Conservation (phyloP, 2,329 filamentous ascomycete species). For the Colletotrichum echinochloae region DNA sequence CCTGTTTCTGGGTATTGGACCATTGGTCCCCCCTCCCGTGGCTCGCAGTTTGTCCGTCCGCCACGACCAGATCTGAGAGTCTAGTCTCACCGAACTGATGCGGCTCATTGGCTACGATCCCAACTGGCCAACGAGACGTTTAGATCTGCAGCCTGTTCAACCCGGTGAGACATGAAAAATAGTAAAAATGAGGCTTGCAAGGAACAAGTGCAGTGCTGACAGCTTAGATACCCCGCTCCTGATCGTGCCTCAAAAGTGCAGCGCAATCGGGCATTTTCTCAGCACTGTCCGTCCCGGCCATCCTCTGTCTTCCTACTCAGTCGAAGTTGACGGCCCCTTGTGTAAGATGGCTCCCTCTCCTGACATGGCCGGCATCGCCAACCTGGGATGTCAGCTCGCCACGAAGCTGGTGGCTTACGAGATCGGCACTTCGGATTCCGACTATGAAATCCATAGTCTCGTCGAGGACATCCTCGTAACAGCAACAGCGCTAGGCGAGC, state of each 20-base stretch:
- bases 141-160: neutral
- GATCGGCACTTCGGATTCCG: conserved; percentile 1
- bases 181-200: conserved; percentile 33
- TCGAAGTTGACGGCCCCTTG: neutral
- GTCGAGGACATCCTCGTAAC: conserved; percentile 9
- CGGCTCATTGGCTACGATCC: conserved; percentile 25
- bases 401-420: conserved; percentile 29
- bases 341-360: conserved; percentile 2
- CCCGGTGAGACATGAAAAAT: conserved; percentile 5
- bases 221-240: conserved; percentile 32
- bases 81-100: conserved; percentile 7
- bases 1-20: neutral
- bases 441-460: neutral
- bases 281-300: neutral
- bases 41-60: neutral
- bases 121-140: neutral
- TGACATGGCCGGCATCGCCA: conserved; percentile 28
- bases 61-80: neutral
- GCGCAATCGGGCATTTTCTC: neutral
- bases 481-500: conserved; percentile 11
- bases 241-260: conserved; percentile 3
- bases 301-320: neutral
- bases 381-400: conserved; percentile 25
- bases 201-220: conserved; percentile 1
- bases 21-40: neutral